Percentiles rank a stretch among this genome's conserved stretches.
phyloP scores from a whole-genome alignment of 345 rosid genomes.

The Euphorbia pulcherrima region DNA sequence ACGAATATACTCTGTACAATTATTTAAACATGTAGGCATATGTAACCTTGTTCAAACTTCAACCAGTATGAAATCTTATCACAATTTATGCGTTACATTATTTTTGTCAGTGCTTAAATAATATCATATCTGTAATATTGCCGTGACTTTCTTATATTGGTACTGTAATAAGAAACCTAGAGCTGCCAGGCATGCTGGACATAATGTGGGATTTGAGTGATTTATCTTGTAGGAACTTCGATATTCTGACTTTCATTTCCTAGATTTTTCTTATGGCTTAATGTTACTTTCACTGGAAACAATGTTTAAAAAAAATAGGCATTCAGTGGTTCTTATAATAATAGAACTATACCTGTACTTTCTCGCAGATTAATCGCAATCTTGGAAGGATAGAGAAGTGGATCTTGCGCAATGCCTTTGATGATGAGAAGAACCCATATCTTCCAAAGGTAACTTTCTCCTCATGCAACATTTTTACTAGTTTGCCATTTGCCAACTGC shows the following conservation, averaged over 20 bases:
- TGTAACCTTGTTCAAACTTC: neutral
- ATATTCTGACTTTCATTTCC: neutral
- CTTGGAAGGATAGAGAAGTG: constrained; percentile 82
- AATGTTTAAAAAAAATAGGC: neutral
- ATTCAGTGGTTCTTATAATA: neutral
- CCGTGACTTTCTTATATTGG: neutral
- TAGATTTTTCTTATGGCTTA: neutral
- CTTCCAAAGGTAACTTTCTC: constrained; percentile 56
- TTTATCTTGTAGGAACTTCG: neutral
- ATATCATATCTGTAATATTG: neutral
- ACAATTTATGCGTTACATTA: neutral
- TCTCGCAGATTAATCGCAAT: constrained; percentile 56
- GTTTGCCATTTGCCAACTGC: neutral
- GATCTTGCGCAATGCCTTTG: constrained; percentile 81
- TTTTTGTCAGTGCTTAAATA: neutral
- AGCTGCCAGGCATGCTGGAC: neutral
- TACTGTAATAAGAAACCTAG: neutral
- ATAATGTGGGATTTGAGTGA: neutral
- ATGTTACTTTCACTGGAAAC: neutral
- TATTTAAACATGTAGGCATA: neutral
- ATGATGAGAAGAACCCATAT: constrained; percentile 65
- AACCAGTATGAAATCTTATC: neutral
- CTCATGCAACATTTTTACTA: constrained; percentile 1
- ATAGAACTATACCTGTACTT: neutral
- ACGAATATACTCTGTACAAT: neutral